Evolutionary conservation across 2,329 filamentous ascomycete species (phyloP), one percentile per base, ranked within the genome.

Genomic region (Mycocentrospora acerina): DNA sequence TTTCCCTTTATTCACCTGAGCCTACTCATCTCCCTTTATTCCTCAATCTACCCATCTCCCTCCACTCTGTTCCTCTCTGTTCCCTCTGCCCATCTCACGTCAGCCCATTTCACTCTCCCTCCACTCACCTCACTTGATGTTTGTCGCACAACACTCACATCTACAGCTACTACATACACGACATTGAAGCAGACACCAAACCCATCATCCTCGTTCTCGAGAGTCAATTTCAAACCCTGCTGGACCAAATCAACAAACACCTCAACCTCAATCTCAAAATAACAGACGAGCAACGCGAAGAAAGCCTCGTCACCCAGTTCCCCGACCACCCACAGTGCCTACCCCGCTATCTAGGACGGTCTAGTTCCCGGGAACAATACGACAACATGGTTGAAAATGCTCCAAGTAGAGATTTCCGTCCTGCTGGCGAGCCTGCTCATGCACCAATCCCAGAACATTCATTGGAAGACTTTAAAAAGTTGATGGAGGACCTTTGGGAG

Each of bases 141-240:
- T n/a, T n/a, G n/a, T n/a, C 15, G 29, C 8, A 18, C 25, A 22
- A n/a, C n/a, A n/a, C 43, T 45, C 32, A 51, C 36, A 13, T 19
- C 28, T 14, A 12, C 32, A 88, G 85, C 37, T 89, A 84, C 65
- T 90, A 86, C 61, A 58, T 89, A 24, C 74, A 82, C 58, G 62
- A 70, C 7, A 66, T 71, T 11, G 63, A 71, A 19, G 35, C 41
- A 30, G 31, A 43, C 6, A 24, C 35, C n/a, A 75, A 75, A 34
- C 80, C 83, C 1, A 70, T 85, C 17, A 65, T 91, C 16, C 75
- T 95, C 24, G 78, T 94, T 1, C 79, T 82, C 1, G 80, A 81
- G 1, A 53, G 59, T 2, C 86, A 95, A 60, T 78, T 90, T 24
- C 68, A 81, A 41, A 59, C 71, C 8, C 78, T 93, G 5, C 70